Evolutionary conservation across 306 rosid species (phyloP).

Genomic region (Inga laurina): DNA sequence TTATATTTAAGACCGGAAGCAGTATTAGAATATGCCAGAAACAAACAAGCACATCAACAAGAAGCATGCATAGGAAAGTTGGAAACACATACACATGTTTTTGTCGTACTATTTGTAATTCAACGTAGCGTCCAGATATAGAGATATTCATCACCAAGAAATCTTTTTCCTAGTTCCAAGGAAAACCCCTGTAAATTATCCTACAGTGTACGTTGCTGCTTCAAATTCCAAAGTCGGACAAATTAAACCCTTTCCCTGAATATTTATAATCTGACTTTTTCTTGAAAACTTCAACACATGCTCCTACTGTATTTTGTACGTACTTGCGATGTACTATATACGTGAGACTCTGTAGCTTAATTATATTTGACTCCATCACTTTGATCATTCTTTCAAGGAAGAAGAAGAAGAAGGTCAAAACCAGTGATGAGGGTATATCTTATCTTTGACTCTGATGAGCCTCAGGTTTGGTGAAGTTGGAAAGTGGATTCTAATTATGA

Average conservation of each 20-base stretch:
- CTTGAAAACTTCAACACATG: neutral
- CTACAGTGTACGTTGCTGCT: neutral
- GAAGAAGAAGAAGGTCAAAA: neutral
- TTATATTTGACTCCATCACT: neutral
- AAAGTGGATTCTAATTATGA: neutral
- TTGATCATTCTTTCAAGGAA: neutral
- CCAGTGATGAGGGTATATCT: neutral
- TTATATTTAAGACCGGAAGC: too few species aligned
- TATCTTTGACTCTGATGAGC: neutral
- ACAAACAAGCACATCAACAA: neutral
- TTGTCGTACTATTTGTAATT: neutral
- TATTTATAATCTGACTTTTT: neutral
- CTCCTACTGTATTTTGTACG: neutral
- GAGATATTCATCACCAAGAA: neutral
- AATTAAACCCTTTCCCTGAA: neutral
- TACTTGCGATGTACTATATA: neutral
- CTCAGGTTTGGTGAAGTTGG: neutral
- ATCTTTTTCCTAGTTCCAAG: neutral
- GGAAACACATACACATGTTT: neutral
- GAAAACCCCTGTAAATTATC: neutral
- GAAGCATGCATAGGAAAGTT: neutral
- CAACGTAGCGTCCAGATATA: neutral
- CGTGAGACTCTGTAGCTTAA: neutral
- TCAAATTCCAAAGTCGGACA: neutral
- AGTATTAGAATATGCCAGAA: neutral